Conservation (phyloP, 345 rosid genomes). For the Crucihimalaya himalaica region DNA sequence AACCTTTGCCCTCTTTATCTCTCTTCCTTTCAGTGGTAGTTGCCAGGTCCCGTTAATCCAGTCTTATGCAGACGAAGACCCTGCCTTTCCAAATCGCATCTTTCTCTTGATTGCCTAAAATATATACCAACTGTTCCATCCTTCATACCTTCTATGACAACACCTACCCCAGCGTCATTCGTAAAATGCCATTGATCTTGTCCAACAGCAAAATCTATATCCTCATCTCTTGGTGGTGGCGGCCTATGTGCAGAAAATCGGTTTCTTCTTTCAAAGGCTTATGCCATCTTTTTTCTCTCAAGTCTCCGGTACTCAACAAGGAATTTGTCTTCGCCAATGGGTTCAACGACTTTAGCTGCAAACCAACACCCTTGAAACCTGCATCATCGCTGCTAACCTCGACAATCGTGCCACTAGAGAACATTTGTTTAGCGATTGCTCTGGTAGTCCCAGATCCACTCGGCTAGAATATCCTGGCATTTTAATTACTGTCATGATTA, state of each 20-base stretch:
- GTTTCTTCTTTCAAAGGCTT: constrained; percentile 54
- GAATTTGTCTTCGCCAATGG: constrained; percentile 39
- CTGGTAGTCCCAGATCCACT: constrained; percentile 29
- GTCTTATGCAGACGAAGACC: constrained; percentile 65
- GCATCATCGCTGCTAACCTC: constrained; percentile 72
- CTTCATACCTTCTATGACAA: constrained; percentile 38
- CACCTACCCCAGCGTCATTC: constrained; percentile 76
- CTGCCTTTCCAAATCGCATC: constrained; percentile 43
- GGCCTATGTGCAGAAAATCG: constrained; percentile 51
- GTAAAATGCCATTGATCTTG: constrained; percentile 63
- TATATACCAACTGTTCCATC: constrained; percentile 42
- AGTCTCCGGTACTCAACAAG: constrained; percentile 52
- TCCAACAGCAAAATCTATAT: constrained; percentile 45
- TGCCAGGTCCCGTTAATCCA: constrained; percentile 64
- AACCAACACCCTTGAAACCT: constrained; percentile 72
- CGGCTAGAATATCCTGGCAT: constrained; percentile 29
- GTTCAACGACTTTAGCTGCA: constrained; percentile 48
- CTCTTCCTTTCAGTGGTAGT: constrained; percentile 26
- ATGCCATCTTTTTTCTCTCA: constrained; percentile 54
- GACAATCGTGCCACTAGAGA: constrained; percentile 38
- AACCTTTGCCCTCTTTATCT: constrained; percentile 30
- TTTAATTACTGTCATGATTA: not conserved
- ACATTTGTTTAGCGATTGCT: constrained; percentile 25
- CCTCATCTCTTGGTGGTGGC: constrained; percentile 38
- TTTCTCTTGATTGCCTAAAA: constrained; percentile 51